phyloP scores from a whole-genome alignment of 108 stramenopile genomes.

The Fragilaria radians region DNA sequence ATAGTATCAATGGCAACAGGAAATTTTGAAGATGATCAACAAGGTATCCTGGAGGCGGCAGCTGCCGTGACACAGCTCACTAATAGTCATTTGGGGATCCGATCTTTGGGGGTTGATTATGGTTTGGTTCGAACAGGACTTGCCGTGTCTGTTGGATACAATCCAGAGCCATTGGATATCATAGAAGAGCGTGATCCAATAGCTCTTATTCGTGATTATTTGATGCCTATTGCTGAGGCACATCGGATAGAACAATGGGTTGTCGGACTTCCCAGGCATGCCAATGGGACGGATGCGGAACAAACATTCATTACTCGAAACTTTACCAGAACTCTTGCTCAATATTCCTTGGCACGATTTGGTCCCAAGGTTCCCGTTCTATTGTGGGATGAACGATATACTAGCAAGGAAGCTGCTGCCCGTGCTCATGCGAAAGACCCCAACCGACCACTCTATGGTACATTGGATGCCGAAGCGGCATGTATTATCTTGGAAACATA shows the following conservation, averaged over 20 bases:
- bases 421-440: constrained; percentile 35
- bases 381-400: constrained; percentile 83
- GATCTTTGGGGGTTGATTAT: constrained; percentile 75
- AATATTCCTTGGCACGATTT: constrained; percentile 9
- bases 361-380: constrained; percentile 46
- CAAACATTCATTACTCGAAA: constrained; percentile 58
- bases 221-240: constrained; percentile 33
- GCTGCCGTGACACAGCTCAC: constrained; percentile 21
- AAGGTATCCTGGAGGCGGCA: constrained; percentile 18
- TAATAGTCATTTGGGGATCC: constrained; percentile 32
- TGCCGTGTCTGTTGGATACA: constrained; percentile 60
- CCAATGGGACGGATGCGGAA: constrained; percentile 68
- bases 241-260: constrained; percentile 50
- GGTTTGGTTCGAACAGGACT: constrained; percentile 73
- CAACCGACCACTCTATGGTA: constrained; percentile 29
- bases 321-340: constrained; percentile 43
- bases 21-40: no score
- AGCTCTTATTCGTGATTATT: constrained; percentile 27
- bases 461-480: constrained; percentile 73
- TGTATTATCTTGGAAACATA: constrained; percentile 79
- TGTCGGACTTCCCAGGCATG: constrained; percentile 72
- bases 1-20: no score
- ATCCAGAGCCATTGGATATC: constrained; percentile 61
- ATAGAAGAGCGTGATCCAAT: constrained; percentile 37
- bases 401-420: constrained; percentile 68